A percentile compares a stretch with the other conserved stretches of the same genome.
phyloP scores from a whole-genome alignment of 208 protist genomes.

The Naegleria fowleri region DNA sequence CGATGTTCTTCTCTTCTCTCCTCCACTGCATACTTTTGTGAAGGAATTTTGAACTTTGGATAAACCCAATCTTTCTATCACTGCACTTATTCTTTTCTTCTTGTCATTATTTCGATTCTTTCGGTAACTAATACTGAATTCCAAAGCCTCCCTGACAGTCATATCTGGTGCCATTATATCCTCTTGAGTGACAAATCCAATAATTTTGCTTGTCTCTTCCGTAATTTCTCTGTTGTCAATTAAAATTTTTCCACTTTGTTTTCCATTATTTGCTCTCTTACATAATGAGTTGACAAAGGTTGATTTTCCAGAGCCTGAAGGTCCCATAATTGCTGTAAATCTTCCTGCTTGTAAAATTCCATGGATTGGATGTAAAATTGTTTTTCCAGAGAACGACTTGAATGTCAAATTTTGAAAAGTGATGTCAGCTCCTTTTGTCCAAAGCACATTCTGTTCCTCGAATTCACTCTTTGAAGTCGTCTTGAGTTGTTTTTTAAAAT shows the following conservation, averaged over 20 bases:
- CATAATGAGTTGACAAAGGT: background rate
- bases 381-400: background rate
- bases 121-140: slow-evolving; percentile 63
- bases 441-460: too few relatives aligned
- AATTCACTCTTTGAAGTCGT: too few relatives aligned
- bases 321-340: background rate
- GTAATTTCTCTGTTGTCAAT: background rate
- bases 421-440: background rate
- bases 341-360: background rate
- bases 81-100: slow-evolving; percentile 52
- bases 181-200: slow-evolving; percentile 80
- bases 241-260: background rate
- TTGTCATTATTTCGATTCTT: slow-evolving; percentile 57
- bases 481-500: too few relatives aligned
- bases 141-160: slow-evolving; percentile 62
- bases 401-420: background rate
- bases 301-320: background rate
- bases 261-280: background rate
- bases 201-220: background rate
- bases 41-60: slow-evolving; percentile 57
- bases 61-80: slow-evolving; percentile 60
- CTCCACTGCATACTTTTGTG: slow-evolving; percentile 38
- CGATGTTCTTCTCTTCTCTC: slow-evolving; percentile 27
- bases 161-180: slow-evolving; percentile 71
- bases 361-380: background rate